Conservation (phyloP, 208 protist genomes). For the Trypanosoma conorhini region DNA sequence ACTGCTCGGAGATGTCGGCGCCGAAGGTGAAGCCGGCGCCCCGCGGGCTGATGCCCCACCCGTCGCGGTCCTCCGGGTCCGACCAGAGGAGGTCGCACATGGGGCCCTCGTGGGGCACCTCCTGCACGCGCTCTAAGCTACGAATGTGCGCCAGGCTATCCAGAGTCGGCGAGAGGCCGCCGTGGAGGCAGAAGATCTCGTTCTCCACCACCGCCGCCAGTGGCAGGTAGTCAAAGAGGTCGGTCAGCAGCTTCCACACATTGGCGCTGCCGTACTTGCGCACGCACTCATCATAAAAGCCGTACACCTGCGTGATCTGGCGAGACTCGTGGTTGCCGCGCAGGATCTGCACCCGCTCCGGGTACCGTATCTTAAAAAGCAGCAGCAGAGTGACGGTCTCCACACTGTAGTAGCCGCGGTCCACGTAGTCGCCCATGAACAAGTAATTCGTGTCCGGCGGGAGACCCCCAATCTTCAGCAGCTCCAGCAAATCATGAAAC, state of each 20-base stretch:
- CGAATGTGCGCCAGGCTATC: slow-evolving; percentile 96
- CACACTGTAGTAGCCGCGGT: slow-evolving; percentile 95
- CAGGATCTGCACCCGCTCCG: slow-evolving; percentile 95
- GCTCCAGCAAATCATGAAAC: slow-evolving; percentile 98
- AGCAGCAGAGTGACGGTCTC: slow-evolving; percentile 94
- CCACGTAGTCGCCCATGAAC: slow-evolving; percentile 98
- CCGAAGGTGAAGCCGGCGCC: slow-evolving; percentile 99
- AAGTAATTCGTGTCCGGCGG: slow-evolving; percentile 98
- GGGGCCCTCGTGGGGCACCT: slow-evolving; percentile 99
- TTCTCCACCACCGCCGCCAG: slow-evolving; percentile 97
- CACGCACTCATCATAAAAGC: slow-evolving; percentile 99
- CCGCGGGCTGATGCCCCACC: slow-evolving; percentile 97
- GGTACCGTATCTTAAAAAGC: slow-evolving; percentile 96
- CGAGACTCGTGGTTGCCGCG: slow-evolving; percentile 99
- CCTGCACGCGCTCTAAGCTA: slow-evolving; percentile 95
- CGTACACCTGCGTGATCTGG: slow-evolving; percentile 99
- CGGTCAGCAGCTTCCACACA: slow-evolving; percentile 98
- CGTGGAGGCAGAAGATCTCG: slow-evolving; percentile 98
- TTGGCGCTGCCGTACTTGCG: slow-evolving; percentile 97
- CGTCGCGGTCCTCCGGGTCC: slow-evolving; percentile 96
- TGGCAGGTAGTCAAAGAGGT: slow-evolving; percentile 99
- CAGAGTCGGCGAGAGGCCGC: slow-evolving; percentile 94
- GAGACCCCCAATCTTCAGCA: slow-evolving; percentile 97
- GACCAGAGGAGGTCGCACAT: slow-evolving; percentile 99
- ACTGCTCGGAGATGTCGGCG: slow-evolving; percentile 97